Evolutionary conservation across 208 protist genomes (phyloP).

Genomic region (Leishmania amazonensis): DNA sequence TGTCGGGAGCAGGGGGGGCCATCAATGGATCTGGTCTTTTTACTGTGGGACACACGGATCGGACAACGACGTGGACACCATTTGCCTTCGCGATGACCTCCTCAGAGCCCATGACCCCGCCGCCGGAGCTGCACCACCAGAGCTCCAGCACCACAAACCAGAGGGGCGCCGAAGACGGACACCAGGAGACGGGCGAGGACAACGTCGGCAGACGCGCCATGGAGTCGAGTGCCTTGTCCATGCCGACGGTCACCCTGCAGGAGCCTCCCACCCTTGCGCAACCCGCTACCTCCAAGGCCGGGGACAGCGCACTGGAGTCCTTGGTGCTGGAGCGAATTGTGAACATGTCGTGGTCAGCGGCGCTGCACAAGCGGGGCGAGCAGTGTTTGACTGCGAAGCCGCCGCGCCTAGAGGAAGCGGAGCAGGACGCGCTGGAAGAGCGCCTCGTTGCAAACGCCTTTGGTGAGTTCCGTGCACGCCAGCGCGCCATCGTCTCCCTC

Average conservation of each 20-base stretch:
- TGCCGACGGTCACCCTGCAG: slow-evolving; percentile 10
- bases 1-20: neutral
- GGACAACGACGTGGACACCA: slow-evolving; percentile 23
- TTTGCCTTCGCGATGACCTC: slow-evolving; percentile 20
- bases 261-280: neutral
- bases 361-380: slow-evolving; percentile 76
- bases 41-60: slow-evolving; percentile 9
- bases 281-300: neutral
- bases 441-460: slow-evolving; percentile 47
- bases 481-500: slow-evolving; percentile 71
- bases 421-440: slow-evolving; percentile 49
- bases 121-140: slow-evolving; percentile 4
- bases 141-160: neutral
- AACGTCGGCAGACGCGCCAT: slow-evolving; percentile 5
- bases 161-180: neutral
- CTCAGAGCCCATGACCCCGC: slow-evolving; percentile 16
- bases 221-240: slow-evolving; percentile 9
- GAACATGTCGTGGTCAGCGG: slow-evolving; percentile 66
- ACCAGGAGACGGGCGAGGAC: slow-evolving; percentile 8
- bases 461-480: slow-evolving; percentile 53
- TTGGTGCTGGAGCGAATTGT: slow-evolving; percentile 56
- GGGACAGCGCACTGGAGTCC: slow-evolving; percentile 21
- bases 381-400: slow-evolving; percentile 63
- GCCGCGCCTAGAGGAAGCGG: slow-evolving; percentile 55
- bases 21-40: slow-evolving; percentile 1